phyloP scores from a whole-genome alignment of 2,329 filamentous ascomycete species.

The Ceratocystiopsis sp. region DNA sequence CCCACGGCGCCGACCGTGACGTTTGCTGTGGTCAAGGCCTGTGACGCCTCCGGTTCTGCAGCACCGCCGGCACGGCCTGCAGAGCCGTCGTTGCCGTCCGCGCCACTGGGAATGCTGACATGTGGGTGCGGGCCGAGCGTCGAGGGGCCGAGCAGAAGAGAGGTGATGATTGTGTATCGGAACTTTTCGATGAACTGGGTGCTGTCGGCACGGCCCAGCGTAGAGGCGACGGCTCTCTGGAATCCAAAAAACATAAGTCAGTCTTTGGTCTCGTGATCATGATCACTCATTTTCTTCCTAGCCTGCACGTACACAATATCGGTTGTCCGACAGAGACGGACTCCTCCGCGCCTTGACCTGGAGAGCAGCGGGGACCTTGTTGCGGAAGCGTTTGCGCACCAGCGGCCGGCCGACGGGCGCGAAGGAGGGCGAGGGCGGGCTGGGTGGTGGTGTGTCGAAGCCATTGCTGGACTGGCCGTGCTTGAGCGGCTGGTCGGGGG shows the following conservation, averaged over 20 bases:
- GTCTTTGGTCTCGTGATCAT: not conserved
- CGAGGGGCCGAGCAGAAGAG: slow-evolving; percentile 62
- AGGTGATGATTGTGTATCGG: slow-evolving; percentile 82
- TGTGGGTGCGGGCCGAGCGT: slow-evolving; percentile 26
- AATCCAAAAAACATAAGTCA: not conserved
- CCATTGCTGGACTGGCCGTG: slow-evolving; percentile 4
- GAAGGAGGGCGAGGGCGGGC: slow-evolving; percentile 30
- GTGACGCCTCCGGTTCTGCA: not conserved
- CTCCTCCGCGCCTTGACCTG: slow-evolving; percentile 23
- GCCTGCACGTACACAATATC: slow-evolving; percentile 29
- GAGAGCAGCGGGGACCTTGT: slow-evolving; percentile 26
- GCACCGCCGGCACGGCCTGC: not conserved
- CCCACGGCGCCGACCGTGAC: slow-evolving; percentile 22
- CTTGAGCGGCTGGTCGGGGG: slow-evolving; percentile 3
- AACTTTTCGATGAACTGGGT: slow-evolving; percentile 81
- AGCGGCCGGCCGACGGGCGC: slow-evolving; percentile 39
- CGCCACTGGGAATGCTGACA: not conserved
- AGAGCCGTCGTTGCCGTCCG: not conserved
- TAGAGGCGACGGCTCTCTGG: slow-evolving; percentile 52
- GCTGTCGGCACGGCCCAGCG: slow-evolving; percentile 62
- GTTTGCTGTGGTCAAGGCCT: not conserved
- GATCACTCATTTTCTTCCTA: too few relatives aligned
- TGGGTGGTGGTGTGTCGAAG: slow-evolving; percentile 27
- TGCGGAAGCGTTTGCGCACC: slow-evolving; percentile 35
- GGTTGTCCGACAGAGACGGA: slow-evolving; percentile 26